Evolutionary conservation across 352 stramenopile genomes (phyloP).

Genomic region (Globisporangium camurandrum): DNA sequence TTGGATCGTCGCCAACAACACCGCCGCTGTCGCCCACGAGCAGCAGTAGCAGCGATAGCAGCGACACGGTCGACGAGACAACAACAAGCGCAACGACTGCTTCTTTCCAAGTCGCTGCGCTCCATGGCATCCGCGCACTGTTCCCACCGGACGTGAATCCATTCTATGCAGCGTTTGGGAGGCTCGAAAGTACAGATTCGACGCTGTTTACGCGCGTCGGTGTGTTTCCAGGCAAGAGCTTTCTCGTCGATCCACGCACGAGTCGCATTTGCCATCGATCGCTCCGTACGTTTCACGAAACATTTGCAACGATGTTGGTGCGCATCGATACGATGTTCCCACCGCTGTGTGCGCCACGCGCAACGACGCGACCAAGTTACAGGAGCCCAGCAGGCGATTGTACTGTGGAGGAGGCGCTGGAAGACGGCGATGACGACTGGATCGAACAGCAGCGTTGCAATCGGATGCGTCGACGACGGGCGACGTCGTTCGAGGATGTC

Average conservation of each 20-base stretch:
- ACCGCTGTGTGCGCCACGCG: slow-evolving; percentile 45
- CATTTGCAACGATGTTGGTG: slow-evolving; percentile 50
- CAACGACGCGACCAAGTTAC: no score
- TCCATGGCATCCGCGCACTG: slow-evolving; percentile 51
- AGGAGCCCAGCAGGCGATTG: not conserved
- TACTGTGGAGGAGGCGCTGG: not conserved
- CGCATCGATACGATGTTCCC: slow-evolving; percentile 76
- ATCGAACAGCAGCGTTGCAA: no score
- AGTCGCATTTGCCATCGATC: slow-evolving; percentile 50
- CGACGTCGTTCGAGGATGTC: not conserved
- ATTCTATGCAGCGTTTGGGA: slow-evolving; percentile 74
- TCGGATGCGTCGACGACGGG: no score
- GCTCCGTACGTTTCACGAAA: slow-evolving; percentile 58
- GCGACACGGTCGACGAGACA: slow-evolving; percentile 36
- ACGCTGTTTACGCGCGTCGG: slow-evolving; percentile 57
- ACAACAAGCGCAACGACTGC: no score
- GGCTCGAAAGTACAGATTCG: slow-evolving; percentile 47
- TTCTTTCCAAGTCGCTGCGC: slow-evolving; percentile 66
- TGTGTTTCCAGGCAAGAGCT: slow-evolving; percentile 74
- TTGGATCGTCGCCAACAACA: no score
- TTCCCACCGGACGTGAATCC: slow-evolving; percentile 75
- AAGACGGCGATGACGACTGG: not conserved
- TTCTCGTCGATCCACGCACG: slow-evolving; percentile 49
- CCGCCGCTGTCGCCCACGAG: no score
- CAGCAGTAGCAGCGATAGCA: slow-evolving; percentile 11